Base-by-base conservation (phyloP, 306 rosid species). In the Senna siamea region DNA sequence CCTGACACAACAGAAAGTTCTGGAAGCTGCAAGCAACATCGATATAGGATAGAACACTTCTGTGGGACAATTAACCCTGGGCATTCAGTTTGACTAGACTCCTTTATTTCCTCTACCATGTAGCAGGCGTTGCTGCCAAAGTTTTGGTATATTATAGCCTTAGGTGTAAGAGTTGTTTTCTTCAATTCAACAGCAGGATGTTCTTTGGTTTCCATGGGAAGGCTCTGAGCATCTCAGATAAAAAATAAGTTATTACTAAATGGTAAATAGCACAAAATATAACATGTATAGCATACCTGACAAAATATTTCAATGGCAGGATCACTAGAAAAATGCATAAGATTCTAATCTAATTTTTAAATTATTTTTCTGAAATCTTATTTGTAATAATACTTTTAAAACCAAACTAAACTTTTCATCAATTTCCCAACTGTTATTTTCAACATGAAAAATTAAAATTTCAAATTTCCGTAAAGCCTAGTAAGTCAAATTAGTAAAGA, bases 1-100 rank as follows among this genome's bases (percentile, higher is more conserved):
- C 83, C 91, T 15, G 98, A 91, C n/a, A 76, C 76, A 46, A 94
- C 85, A 28, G 85, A 69, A 71, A 88, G 66, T 57, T 89, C 92
- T 11, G 97, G 96, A 76, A 94, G 97, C 81, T 91, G 86, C 89
- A 94, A 85, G 61, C 61, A 78, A 84, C 98, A 94, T 43, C 89
- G 90, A 69, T 78, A 94, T 70, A 84, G 82, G 79, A 86, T 82
- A 32, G 96, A 89, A 14, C 90, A 84, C 44, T 69, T 85, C 64
- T 78, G 93, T 22, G 81, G 75, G 74, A 93, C 74, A 72, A 80
- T 85, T 75, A 91, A 80, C 66, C 95, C 93, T 5, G 92, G 96
- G 79, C 97, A 89, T 70, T 82, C 95, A 65, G 74, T 80, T 75
- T 83, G 79, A 77, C 70, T 34, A 66, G 80, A 78, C 84, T 89